phyloP scores from a whole-genome alignment of 2,329 filamentous ascomycete genomes.

The Thielaviopsis cerberus region DNA sequence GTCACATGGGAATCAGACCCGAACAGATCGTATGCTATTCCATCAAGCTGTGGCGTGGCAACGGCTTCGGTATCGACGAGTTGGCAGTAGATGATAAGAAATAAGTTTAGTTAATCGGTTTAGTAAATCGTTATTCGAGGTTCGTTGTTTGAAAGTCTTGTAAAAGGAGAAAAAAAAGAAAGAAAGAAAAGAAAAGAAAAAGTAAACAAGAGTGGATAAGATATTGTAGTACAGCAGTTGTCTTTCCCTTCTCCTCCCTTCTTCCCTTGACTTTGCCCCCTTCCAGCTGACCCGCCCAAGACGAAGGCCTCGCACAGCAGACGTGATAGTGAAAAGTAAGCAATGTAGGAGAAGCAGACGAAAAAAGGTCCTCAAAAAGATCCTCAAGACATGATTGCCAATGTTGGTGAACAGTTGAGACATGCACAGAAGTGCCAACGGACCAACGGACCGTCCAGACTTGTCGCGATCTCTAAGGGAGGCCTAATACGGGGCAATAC shows the following conservation, averaged over 20 bases:
- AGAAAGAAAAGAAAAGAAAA: background rate
- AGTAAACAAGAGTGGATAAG: background rate
- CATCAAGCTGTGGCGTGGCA: conserved; percentile 7
- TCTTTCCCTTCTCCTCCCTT: background rate
- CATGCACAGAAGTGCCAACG: background rate
- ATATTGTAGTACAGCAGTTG: background rate
- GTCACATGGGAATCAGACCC: conserved; percentile 40
- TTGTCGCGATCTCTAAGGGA: background rate
- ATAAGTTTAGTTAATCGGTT: too few species aligned
- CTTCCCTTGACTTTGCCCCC: background rate
- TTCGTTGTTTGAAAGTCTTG: too few species aligned
- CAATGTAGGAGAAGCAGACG: background rate
- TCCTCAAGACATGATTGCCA: background rate
- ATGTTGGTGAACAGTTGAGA: background rate
- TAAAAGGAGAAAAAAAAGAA: background rate
- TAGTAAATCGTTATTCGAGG: too few species aligned
- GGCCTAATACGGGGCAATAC: background rate
- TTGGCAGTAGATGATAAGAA: conserved; percentile 6
- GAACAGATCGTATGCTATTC: conserved; percentile 20
- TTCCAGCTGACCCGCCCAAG: background rate
- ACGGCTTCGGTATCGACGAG: conserved; percentile 8
- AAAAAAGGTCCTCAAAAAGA: background rate
- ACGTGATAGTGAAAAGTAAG: background rate
- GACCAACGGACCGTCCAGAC: background rate
- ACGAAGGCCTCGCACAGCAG: background rate